Evolutionary conservation across 1,284 basidiomycete species (phyloP).

Genomic region (Austroboletus novae-zelandiae): DNA sequence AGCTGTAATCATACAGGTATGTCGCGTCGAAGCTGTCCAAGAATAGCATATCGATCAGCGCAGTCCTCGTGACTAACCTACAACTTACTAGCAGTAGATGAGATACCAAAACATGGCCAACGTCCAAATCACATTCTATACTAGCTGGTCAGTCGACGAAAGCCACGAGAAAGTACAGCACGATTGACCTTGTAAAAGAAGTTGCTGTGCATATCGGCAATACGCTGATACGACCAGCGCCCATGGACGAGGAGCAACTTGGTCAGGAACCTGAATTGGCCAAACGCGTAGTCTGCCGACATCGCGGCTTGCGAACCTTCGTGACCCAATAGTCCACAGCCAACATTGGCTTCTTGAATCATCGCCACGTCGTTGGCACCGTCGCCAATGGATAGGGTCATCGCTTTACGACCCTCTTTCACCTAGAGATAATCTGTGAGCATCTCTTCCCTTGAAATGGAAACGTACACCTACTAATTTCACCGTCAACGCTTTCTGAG

Average conservation of each 20-base stretch:
- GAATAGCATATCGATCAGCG: conserved; percentile 12
- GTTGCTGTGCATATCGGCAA: conserved; percentile 97
- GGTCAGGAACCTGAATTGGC: conserved; percentile 93
- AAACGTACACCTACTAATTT: conserved; percentile 62
- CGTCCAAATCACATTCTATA: conserved; percentile 86
- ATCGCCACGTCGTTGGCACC: conserved; percentile 96
- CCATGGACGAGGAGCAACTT: conserved; percentile 94
- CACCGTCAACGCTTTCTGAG: conserved; percentile 95
- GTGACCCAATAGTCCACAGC: conserved; percentile 90
- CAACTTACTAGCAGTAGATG: conserved; percentile 77
- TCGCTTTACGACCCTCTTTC: conserved; percentile 92
- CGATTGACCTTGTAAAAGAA: conserved; percentile 93
- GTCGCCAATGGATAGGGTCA: conserved; percentile 97
- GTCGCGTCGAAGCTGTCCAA: conserved; percentile 82
- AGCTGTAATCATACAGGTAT: conserved; percentile 95
- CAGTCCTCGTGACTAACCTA: neutral
- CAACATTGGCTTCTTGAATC: conserved; percentile 98
- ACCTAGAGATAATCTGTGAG: conserved; percentile 48
- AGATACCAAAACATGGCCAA: conserved; percentile 94
- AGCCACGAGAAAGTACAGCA: conserved; percentile 2
- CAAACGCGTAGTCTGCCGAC: conserved; percentile 98
- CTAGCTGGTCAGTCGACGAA: neutral
- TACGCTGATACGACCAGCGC: conserved; percentile 93
- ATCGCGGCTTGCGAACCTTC: conserved; percentile 98
- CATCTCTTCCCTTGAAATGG: neutral